Evolutionary conservation across 163 green algal species (phyloP), one percentile per base, ranked within the genome.

Genomic region (Chlamydomonas reinhardtii): DNA sequence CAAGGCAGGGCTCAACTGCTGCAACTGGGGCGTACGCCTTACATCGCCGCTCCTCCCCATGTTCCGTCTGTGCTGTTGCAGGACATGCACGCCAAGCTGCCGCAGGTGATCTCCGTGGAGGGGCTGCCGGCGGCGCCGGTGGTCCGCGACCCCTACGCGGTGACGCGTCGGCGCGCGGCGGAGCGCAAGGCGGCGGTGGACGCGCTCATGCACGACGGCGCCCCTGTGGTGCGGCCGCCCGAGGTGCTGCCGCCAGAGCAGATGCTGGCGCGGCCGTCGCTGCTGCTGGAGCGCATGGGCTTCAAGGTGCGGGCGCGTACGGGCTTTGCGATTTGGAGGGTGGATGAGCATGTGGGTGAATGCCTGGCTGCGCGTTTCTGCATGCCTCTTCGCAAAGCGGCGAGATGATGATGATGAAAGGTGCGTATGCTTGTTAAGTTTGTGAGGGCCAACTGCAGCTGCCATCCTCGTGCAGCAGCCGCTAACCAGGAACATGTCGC

Each of bases 241-340:
- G 76, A 74, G 65, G 76, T 84, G 31, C 15, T 52, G 39, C 65
- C 65, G 16, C 59, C 76, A 15, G 76, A 75, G 39, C 64, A 84
- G 27, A 56, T 56, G n/a, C 34, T 84, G 39, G n/a, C 65, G 27
- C 15, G 76, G 39, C 76, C 76, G 2, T 84, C 76, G 39, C 16
- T 65, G 29, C 15, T 43, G 25, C 65, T 84, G 29, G 64, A 84
- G 76, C 59, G 61, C 11, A 75, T 84, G 76, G 76, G 76, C 64
- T 84, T 84, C 76, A 84, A 84, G 76, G 76, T 84, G 76, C 24
- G 59, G 12, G 56, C 56, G 56, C 3, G 56, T 3, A 64, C 12
- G 56, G 56, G 20, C 11, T 15, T 19, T 24, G 56, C 2, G 59
- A 17, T 17, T 1, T 1, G 48, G 48, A 14, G 48, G 11, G 48